Base-by-base conservation (phyloP, 2,329 filamentous ascomycete species). In the Cadophora malorum region DNA sequence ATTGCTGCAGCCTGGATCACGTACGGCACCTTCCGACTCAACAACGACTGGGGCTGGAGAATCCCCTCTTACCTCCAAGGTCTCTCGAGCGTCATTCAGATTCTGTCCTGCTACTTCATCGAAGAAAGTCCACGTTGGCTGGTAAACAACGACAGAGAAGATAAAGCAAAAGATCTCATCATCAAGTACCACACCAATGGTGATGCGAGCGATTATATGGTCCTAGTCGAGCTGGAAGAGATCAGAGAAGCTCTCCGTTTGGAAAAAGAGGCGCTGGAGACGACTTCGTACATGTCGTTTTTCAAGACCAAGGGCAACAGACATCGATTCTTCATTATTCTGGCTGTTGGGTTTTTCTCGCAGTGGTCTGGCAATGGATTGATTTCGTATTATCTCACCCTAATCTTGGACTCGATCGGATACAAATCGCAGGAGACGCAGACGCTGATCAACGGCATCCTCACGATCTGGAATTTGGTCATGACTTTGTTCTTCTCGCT, bases 101-200 rank as follows among this genome's bases (percentile, higher is more conserved):
- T 72, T 14, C 9, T 38, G 0, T 31, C 66, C 10, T 68, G 67
- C 23, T 69, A 60, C 45, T 70, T 67, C 38, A 52, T 73, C n/a
- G 65, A 67, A 14, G 87, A 90, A 71, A 87, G 84, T 6, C 88
- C 88, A 0, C 78, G 87, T 63, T 90, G 86, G 86, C 80, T 89
- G n/a, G 84, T 87, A 64, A 82, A 82, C 60, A 82, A 85, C 63
- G 81, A 83, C 66, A 81, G 83, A 33, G 78, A 81, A 9, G 84
- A 86, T 10, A 80, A 88, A 65, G 86, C 86, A 0, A 78, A 83
- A 10, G 78, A 81, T 3, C 82, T 84, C 2, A 80, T 90, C 58
- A 81, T 80, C 5, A 83, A 81, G 67, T 88, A 84, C 70, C 87
- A 87, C 66, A 84, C 83, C 9, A 81, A 89, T 56, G 86, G 85